These are phyloP conservation scores for Aspergillus cavernicola DNA, from an alignment of 495 filamentous ascomycete genomes.

Conservation along the genomic window DNA sequence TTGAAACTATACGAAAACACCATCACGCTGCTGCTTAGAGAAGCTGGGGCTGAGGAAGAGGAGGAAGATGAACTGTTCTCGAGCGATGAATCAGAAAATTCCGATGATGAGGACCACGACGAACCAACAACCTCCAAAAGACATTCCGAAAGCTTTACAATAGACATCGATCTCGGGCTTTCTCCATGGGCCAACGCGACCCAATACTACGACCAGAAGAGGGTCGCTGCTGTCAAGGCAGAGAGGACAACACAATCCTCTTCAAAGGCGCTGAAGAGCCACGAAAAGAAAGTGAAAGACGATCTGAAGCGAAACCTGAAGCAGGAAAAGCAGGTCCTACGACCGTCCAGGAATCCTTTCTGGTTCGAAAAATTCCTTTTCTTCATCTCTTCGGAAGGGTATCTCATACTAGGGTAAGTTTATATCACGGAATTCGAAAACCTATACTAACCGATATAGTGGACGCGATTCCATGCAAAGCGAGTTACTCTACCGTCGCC, in stretches of 20 bases:
- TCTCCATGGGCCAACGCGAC: slow-evolving; percentile 84
- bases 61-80: slow-evolving; percentile 51
- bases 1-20: slow-evolving; percentile 87
- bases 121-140: slow-evolving; percentile 29
- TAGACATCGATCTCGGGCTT: slow-evolving; percentile 82
- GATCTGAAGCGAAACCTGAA: slow-evolving; percentile 84
- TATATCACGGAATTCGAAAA: background rate
- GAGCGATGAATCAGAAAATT: slow-evolving; percentile 60
- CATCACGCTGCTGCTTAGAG: slow-evolving; percentile 73
- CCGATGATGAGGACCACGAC: slow-evolving; percentile 48
- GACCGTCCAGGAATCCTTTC: slow-evolving; percentile 72
- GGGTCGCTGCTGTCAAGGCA: slow-evolving; percentile 75
- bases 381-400: slow-evolving; percentile 95
- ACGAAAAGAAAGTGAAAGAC: slow-evolving; percentile 78
- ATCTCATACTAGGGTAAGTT: slow-evolving; percentile 70
- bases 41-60: slow-evolving; percentile 58
- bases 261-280: slow-evolving; percentile 78
- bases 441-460: slow-evolving; percentile 30
- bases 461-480: slow-evolving; percentile 87
- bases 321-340: slow-evolving; percentile 85
- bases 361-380: slow-evolving; percentile 98
- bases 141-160: slow-evolving; percentile 43
- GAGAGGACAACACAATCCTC: slow-evolving; percentile 82
- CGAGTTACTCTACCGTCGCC: slow-evolving; percentile 80
- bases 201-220: slow-evolving; percentile 88